Evolutionary conservation across 768 basidiomycete genomes (phyloP), one percentile per base, ranked within the genome.

Genomic region (Suillus luteus): DNA sequence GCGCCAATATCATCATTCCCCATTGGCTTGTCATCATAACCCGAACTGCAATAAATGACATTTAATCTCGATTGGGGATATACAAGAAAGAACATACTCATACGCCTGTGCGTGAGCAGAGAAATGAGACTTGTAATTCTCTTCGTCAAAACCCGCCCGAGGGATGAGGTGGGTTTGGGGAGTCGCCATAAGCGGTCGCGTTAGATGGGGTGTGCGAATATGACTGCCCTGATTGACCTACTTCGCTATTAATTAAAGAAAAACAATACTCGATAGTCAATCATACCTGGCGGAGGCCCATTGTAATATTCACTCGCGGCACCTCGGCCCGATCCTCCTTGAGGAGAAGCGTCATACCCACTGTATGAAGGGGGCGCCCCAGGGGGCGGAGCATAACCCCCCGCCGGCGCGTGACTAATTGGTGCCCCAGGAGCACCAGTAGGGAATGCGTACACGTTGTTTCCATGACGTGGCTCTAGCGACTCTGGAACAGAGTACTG

Each of bases 91-190:
- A 24, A 62, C 75, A 66, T 46, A 76, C 74, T 65, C 74, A 37
- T 75, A 76, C 40, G 75, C 75, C 41, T 73, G 75, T 8, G 62
- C 64, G 27, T 75, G 75, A n/a, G 74, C 73, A 22, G 71, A 69
- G 2, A 68, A 59, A 0, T 73, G 75, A 1, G 66, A 15, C 17
- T 57, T 61, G 58, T 73, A 69, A 15, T 64, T 57, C 3, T 66
- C 66, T 3, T 67, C 69, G 0, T 65, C 55, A 14, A 14, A 67
- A 37, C 46, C 54, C 27, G 31, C 31, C 8, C 22, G 63, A 27
- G 48, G n/a, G 48, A 11, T 49, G 40, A 12, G 68, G 68, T 40
- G 67, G 68, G 37, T 75, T 65, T 0, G 48, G 17, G 43, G 63
- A 33, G 19, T 33, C 48, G 14, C 61, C 68, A 19, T 72, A 64